phyloP scores from a whole-genome alignment of 768 basidiomycete species.

The Termitomyces sp. region DNA sequence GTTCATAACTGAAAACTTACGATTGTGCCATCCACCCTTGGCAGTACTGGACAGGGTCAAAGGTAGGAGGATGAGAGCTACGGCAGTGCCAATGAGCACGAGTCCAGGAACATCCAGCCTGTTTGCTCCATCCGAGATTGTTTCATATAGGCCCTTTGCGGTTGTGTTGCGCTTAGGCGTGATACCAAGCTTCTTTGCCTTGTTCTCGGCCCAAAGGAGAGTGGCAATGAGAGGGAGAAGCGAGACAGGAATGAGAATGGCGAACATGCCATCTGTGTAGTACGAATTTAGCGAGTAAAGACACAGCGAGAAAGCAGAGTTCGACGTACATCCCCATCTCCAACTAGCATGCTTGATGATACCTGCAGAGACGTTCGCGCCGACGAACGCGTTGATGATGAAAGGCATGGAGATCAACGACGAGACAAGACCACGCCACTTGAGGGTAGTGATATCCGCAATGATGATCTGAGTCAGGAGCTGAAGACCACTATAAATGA shows the following conservation, averaged over 20 bases:
- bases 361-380: slow-evolving; percentile 55
- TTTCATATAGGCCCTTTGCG: slow-evolving; percentile 13
- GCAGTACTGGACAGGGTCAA: slow-evolving; percentile 44
- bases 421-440: slow-evolving; percentile 44
- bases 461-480: slow-evolving; percentile 62
- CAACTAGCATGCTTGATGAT: slow-evolving; percentile 43
- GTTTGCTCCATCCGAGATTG: slow-evolving; percentile 21
- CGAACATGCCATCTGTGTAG: slow-evolving; percentile 50
- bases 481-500: slow-evolving; percentile 48
- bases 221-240: slow-evolving; percentile 51
- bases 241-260: slow-evolving; percentile 48
- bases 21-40: slow-evolving; percentile 39
- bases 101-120: slow-evolving; percentile 50
- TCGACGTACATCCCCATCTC: slow-evolving; percentile 66
- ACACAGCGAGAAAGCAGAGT: not conserved
- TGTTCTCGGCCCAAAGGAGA: slow-evolving; percentile 52
- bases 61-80: slow-evolving; percentile 53
- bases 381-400: slow-evolving; percentile 62
- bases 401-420: slow-evolving; percentile 46
- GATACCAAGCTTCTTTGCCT: slow-evolving; percentile 36
- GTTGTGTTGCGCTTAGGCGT: not conserved
- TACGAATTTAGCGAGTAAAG: not conserved
- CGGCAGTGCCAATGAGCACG: slow-evolving; percentile 42
- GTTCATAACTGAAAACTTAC: slow-evolving; percentile 29
- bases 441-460: slow-evolving; percentile 56